These are phyloP conservation scores for Clonostachys chloroleuca DNA, from an alignment of 2,329 filamentous ascomycete species.

Conservation along the genomic window DNA sequence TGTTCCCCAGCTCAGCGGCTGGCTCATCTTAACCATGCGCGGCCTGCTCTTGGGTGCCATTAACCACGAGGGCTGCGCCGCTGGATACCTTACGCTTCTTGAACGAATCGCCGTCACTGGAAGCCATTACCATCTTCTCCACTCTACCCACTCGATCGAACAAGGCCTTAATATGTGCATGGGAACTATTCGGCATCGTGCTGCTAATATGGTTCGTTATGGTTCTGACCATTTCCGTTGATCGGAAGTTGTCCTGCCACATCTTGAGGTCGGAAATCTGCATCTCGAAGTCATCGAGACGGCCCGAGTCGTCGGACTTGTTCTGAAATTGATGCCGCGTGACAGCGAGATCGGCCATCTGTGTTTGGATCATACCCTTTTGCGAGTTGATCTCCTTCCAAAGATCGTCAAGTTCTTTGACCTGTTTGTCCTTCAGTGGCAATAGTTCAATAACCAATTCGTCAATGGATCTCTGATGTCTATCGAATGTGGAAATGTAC, in stretches of 20 bases:
- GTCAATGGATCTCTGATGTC: no score
- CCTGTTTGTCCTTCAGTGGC: no score
- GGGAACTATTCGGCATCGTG: neutral
- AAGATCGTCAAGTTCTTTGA: no score
- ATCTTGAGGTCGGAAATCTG: neutral
- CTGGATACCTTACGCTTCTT: neutral
- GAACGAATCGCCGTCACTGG: neutral
- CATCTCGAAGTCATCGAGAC: no score
- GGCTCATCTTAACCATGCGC: neutral
- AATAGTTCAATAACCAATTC: no score
- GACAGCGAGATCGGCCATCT: no score
- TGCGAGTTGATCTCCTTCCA: no score
- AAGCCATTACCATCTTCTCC: neutral
- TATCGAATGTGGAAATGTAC: no score
- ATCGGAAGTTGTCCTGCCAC: conserved; percentile 1
- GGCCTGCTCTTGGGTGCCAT: neutral
- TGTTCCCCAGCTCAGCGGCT: no score
- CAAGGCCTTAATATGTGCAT: neutral
- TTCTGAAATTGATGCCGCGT: no score
- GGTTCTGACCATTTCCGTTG: neutral
- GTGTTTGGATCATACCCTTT: no score
- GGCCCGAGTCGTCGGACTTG: no score
- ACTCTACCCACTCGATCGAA: neutral
- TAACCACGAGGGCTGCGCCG: neutral
- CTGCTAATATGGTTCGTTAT: neutral